Base-by-base conservation (phyloP, 2,329 filamentous ascomycete genomes). In the Fusarium hainanense region DNA sequence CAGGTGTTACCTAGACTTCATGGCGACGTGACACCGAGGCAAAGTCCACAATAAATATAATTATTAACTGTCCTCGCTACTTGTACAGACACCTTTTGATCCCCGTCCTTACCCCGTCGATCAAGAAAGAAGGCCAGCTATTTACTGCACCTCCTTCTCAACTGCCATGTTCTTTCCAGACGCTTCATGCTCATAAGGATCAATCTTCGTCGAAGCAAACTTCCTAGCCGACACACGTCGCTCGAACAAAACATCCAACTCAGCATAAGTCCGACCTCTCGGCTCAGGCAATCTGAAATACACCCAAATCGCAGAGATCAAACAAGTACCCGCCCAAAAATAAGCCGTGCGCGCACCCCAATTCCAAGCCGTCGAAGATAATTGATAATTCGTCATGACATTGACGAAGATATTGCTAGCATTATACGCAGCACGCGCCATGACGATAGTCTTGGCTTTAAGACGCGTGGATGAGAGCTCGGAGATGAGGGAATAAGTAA, bases 401-500 rank as follows among this genome's bases (percentile, higher is more conserved):
- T 83, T 86, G 64, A 83, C 82, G 43, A 85, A 80, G 28, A 88
- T 85, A 66, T 84, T 84, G 73, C 80, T 80, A 13, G 85, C 78
- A 51, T 87, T 79, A 58, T 79, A 79, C 0, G 75, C 76, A 0
- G 77, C 74, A 14, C 85, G 80, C 2, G 85, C 83, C 50, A 88
- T 77, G 4, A 86, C 85, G 14, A 88, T 84, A 2, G 85, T 87
- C 78, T 88, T 87, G 30, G 83, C 81, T 64, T 85, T 84, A 40
- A 88, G 82, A 11, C 86, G 81, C 1, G 84, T 84, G 0, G 85
- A 87, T 0, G 85, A 85, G 6, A 85, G 80, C 68, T 88, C 87
- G 0, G 85, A 82, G 13, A 87, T 72, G 28, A 88, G 77, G 2
- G 82, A 81, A 74, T 87, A 88, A 7, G 83, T 83, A 10, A 87